phyloP scores from a whole-genome alignment of 208 protist genomes.

The Tritrichomonas musculus region DNA sequence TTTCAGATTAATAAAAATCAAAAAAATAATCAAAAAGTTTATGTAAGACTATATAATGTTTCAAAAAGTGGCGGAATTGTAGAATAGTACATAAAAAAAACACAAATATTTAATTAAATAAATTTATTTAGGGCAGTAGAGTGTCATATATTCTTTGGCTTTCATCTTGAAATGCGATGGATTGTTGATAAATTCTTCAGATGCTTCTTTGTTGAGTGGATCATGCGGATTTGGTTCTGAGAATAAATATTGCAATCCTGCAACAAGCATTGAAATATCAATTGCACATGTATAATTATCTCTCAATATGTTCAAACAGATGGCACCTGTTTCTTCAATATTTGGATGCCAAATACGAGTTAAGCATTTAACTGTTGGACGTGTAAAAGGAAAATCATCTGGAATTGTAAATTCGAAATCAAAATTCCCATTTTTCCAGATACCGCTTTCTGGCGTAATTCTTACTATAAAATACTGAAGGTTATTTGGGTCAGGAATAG shows the following conservation, averaged over 20 bases:
- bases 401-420: slow-evolving; percentile 23
- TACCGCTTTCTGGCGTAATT: not conserved
- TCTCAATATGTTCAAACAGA: not conserved
- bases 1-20: no score
- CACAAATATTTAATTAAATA: no score
- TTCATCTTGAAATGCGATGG: not conserved
- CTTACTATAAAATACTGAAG: not conserved
- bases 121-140: slow-evolving; percentile 2
- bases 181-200: not conserved
- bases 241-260: slow-evolving; percentile 1
- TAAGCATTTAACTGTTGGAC: not conserved
- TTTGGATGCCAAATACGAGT: slow-evolving; percentile 25
- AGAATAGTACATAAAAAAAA: no score
- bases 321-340: not conserved
- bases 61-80: no score
- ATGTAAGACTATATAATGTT: no score
- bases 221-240: not conserved
- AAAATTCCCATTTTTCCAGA: not conserved
- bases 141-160: not conserved
- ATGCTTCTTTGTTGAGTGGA: slow-evolving; percentile 29
- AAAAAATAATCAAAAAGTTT: no score
- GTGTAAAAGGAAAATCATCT: not conserved
- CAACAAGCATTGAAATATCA: not conserved
- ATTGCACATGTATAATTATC: not conserved
- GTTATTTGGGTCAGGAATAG: not conserved